A percentile compares a stretch with the other conserved stretches of the same genome.
Evolutionary conservation across 106 monocot genomes (phyloP).

Genomic region (Gastrodia elata): DNA sequence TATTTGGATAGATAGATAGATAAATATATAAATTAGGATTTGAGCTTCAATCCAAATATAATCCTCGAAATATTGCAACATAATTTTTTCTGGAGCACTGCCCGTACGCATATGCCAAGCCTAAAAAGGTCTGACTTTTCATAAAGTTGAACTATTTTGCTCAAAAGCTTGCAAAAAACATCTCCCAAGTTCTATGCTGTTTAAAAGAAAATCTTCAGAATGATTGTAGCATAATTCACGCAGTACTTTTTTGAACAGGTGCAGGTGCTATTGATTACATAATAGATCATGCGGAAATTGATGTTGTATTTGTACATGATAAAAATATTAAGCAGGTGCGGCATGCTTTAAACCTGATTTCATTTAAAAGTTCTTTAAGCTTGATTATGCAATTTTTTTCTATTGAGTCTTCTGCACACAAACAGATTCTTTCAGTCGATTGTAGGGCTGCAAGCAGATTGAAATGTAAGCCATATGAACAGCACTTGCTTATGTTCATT

Average conservation of each 20-base stretch:
- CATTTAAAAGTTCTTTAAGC: not conserved
- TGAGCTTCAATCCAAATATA: too few relatives aligned
- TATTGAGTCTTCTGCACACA: not conserved
- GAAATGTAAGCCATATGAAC: conserved; percentile 39
- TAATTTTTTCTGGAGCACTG: too few relatives aligned
- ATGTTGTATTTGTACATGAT: conserved; percentile 73
- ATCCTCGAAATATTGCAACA: too few relatives aligned
- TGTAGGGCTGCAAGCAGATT: conserved; percentile 28
- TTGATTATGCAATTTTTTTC: not conserved
- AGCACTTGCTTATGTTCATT: not conserved
- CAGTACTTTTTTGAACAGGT: conserved; percentile 29
- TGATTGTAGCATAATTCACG: not conserved
- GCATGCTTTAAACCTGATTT: not conserved
- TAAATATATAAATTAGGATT: too few relatives aligned
- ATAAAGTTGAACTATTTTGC: too few relatives aligned
- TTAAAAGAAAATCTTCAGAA: not conserved
- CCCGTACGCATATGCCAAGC: too few relatives aligned
- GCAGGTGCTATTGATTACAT: conserved; percentile 72
- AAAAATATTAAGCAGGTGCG: conserved; percentile 82
- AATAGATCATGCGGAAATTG: conserved; percentile 84
- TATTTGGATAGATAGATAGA: too few relatives aligned
- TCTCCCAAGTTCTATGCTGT: not conserved
- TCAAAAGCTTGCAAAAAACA: too few relatives aligned
- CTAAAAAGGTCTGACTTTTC: too few relatives aligned
- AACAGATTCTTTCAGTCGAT: conserved; percentile 46